A percentile compares a stretch with the other conserved stretches of the same genome.
These are phyloP conservation scores for Candida verbasci DNA, from an alignment of 805 yeast genomes.

Conservation along the genomic window DNA sequence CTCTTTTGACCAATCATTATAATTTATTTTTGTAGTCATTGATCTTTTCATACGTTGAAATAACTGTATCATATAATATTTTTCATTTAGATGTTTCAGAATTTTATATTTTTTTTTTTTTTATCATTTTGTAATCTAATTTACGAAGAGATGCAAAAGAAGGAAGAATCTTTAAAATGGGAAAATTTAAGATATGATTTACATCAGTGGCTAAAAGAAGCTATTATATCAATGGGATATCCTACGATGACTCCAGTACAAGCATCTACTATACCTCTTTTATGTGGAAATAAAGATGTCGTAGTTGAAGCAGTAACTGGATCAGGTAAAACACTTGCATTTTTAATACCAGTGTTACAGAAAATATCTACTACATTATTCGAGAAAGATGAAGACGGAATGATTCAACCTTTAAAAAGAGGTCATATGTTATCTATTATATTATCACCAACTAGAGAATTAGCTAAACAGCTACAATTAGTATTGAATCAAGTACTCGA, in stretches of 20 bases:
- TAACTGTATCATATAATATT: slow-evolving; percentile 5
- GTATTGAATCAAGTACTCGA: slow-evolving; percentile 61
- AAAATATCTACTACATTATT: slow-evolving; percentile 41
- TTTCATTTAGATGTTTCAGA: slow-evolving; percentile 1
- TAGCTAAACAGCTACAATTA: slow-evolving; percentile 64
- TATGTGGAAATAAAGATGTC: slow-evolving; percentile 83
- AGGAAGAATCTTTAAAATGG: slow-evolving; percentile 55
- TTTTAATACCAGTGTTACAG: slow-evolving; percentile 76
- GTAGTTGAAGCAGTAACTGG: slow-evolving; percentile 98
- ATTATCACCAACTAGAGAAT: slow-evolving; percentile 69
- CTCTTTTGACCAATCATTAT: slow-evolving; percentile 60
- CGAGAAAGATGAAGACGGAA: slow-evolving; percentile 14
- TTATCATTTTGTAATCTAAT: neutral
- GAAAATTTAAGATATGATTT: slow-evolving; percentile 46
- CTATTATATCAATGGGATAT: slow-evolving; percentile 71
- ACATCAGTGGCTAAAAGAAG: slow-evolving; percentile 68
- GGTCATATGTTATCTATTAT: slow-evolving; percentile 73
- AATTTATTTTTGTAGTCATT: slow-evolving; percentile 22
- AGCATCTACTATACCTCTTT: slow-evolving; percentile 87
- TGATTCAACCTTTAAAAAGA: slow-evolving; percentile 35
- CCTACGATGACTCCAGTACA: slow-evolving; percentile 93
- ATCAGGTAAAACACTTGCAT: slow-evolving; percentile 95
- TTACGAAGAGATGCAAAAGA: slow-evolving; percentile 10
- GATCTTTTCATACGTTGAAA: slow-evolving; percentile 15
- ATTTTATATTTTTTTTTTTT: neutral